phyloP scores from a whole-genome alignment of 352 stramenopile genomes.

The Phytophthora tentaculata region DNA sequence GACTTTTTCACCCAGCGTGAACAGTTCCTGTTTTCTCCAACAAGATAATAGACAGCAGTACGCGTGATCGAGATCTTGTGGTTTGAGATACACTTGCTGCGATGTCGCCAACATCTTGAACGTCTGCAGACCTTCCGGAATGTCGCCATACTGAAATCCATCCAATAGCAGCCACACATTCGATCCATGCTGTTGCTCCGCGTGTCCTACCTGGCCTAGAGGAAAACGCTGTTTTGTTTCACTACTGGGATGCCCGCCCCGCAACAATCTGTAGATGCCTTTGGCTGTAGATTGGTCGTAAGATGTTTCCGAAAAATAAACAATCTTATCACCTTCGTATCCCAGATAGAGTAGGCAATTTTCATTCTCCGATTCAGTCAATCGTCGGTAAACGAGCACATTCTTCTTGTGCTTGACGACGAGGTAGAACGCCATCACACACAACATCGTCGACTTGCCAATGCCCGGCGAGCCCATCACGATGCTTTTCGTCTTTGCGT shows the following conservation, averaged over 20 bases:
- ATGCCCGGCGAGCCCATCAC: slow-evolving; percentile 30
- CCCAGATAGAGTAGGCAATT: neutral
- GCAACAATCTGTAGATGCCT: no score
- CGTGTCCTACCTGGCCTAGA: no score
- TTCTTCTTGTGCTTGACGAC: slow-evolving; percentile 43
- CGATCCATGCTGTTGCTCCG: no score
- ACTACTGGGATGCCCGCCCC: no score
- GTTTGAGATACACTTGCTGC: slow-evolving; percentile 27
- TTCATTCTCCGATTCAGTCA: slow-evolving; percentile 12
- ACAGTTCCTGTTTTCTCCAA: slow-evolving; percentile 18
- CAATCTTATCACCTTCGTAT: no score
- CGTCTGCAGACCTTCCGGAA: neutral
- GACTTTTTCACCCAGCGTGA: neutral
- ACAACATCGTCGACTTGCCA: slow-evolving; percentile 43
- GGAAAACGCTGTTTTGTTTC: no score
- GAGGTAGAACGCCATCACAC: slow-evolving; percentile 37
- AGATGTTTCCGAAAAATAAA: no score
- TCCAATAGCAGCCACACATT: no score
- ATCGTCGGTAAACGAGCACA: slow-evolving; percentile 36
- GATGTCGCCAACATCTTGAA: slow-evolving; percentile 36
- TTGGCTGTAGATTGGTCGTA: no score
- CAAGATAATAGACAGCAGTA: slow-evolving; percentile 24
- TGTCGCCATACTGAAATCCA: no score
- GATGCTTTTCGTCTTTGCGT: slow-evolving; percentile 30
- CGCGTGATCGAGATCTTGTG: slow-evolving; percentile 6